phyloP scores from a whole-genome alignment of 306 rosid species.

The Casuarina glauca region DNA sequence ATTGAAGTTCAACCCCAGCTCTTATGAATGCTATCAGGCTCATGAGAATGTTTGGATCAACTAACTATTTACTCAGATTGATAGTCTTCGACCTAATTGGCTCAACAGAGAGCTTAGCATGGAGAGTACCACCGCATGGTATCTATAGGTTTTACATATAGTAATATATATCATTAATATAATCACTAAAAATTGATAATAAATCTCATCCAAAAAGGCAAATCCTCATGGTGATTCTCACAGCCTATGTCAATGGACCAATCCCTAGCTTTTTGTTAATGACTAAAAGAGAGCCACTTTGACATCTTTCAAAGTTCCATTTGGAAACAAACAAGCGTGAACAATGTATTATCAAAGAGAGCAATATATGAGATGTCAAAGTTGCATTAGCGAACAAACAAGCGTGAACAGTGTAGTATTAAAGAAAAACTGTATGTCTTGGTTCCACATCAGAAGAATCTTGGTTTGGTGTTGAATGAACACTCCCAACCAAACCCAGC shows the following conservation, averaged over 20 bases:
- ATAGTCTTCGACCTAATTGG: background rate
- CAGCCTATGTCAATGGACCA: background rate
- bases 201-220: background rate
- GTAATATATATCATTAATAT: background rate
- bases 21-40: background rate
- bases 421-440: background rate
- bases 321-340: background rate
- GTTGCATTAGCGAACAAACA: background rate
- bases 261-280: background rate
- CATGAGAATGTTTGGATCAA: background rate
- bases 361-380: background rate
- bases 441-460: background rate
- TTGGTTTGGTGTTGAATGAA: background rate
- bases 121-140: background rate
- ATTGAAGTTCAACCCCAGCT: conserved; percentile 2
- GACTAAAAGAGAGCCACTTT: background rate
- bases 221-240: background rate
- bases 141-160: background rate
- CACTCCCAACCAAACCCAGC: background rate
- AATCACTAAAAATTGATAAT: background rate
- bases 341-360: too few species aligned
- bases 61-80: background rate
- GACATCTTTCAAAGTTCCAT: conserved; percentile 1
- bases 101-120: background rate
- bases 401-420: background rate